Percentiles rank a stretch among this genome's conserved stretches.
These are phyloP conservation scores for Paramarasmius palmivorus DNA, from an alignment of 1,284 basidiomycete genomes.

Conservation along the genomic window DNA sequence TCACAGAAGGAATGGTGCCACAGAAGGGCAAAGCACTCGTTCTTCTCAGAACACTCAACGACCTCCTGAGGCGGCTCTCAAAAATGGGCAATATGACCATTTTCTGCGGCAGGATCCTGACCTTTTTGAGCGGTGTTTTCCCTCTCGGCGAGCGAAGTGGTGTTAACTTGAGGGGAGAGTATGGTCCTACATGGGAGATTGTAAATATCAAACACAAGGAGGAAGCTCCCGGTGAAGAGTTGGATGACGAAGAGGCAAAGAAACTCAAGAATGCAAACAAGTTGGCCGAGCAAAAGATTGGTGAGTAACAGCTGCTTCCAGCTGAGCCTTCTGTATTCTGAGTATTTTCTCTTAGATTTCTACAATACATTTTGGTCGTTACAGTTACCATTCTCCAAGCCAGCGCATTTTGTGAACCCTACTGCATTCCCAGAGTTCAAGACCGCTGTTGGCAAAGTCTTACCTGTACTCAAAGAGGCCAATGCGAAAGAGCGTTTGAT, in stretches of 20 bases:
- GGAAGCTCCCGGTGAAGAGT: conserved; percentile 29
- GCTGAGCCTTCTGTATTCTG: background rate
- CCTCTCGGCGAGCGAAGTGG: conserved; percentile 88
- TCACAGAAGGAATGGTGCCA: conserved; percentile 77
- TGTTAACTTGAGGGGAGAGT: conserved; percentile 87
- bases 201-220: conserved; percentile 41
- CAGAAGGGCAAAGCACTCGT: conserved; percentile 86
- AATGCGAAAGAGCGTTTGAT: conserved; percentile 80
- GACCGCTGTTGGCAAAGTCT: conserved; percentile 64
- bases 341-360: conserved; percentile 53
- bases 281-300: conserved; percentile 56
- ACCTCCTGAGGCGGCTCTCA: conserved; percentile 80
- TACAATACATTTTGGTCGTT: conserved; percentile 86
- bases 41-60: conserved; percentile 83
- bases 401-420: conserved; percentile 58
- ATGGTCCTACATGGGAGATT: conserved; percentile 78
- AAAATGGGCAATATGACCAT: conserved; percentile 82
- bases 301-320: conserved; percentile 36
- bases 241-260: conserved; percentile 43
- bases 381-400: conserved; percentile 76
- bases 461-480: conserved; percentile 80
- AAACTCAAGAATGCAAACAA: conserved; percentile 28
- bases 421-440: conserved; percentile 63
- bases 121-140: conserved; percentile 83
- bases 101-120: conserved; percentile 87